Percentiles rank a stretch among this genome's conserved stretches.
These are phyloP conservation scores for Passiflora organensis DNA, from an alignment of 345 rosid species.

Conservation along the genomic window DNA sequence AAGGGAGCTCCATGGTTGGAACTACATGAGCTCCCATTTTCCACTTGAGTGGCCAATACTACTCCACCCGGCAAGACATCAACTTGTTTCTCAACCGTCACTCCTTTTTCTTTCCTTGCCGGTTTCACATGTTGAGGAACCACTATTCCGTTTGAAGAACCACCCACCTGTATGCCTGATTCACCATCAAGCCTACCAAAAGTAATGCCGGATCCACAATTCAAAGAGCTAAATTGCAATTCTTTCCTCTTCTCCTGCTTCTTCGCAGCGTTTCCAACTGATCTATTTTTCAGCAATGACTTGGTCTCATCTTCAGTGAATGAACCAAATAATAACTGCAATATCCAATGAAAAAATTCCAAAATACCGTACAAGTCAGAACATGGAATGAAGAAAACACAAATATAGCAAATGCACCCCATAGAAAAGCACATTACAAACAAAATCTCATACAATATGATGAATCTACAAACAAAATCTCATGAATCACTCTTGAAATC, in stretches of 20 bases:
- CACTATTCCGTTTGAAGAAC: conserved; percentile 29
- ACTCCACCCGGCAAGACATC: conserved; percentile 11
- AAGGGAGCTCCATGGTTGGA: conserved; percentile 19
- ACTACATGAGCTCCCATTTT: conserved; percentile 41
- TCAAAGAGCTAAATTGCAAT: conserved; percentile 53
- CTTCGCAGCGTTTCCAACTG: conserved; percentile 42
- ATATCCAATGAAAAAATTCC: conserved; percentile 1
- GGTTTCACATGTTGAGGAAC: conserved; percentile 31
- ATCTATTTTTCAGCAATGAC: conserved; percentile 39
- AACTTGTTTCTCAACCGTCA: conserved; percentile 16
- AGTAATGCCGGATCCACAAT: conserved; percentile 32
- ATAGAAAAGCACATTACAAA: too few species aligned
- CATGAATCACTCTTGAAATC: too few species aligned
- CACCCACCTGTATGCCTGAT: conserved; percentile 15
- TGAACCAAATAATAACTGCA: conserved; percentile 74
- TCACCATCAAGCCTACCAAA: conserved; percentile 33
- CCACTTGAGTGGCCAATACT: conserved; percentile 20
- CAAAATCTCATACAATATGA: too few species aligned
- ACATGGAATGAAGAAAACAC: too few species aligned
- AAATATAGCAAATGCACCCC: too few species aligned
- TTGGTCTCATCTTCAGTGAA: conserved; percentile 86
- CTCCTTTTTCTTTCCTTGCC: conserved; percentile 25
- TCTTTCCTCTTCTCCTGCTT: conserved; percentile 35
- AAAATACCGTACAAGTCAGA: too few species aligned
- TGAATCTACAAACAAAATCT: too few species aligned